Evolutionary conservation across 257 asterid species (phyloP).

Genomic region (Avicennia marina): DNA sequence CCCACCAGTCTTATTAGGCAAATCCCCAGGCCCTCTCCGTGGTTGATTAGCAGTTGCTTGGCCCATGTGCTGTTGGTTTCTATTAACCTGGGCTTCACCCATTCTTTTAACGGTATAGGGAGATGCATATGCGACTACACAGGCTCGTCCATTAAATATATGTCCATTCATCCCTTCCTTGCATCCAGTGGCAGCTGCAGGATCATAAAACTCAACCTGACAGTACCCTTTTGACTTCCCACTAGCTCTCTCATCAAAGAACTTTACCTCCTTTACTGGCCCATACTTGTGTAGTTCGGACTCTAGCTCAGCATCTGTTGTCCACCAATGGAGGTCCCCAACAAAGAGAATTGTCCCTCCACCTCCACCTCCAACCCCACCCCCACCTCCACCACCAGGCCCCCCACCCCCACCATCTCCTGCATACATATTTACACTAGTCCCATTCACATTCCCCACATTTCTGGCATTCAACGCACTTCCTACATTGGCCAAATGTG

Average conservation of each 20-base stretch:
- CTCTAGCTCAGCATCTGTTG: constrained; percentile 80
- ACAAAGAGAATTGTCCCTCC: constrained; percentile 60
- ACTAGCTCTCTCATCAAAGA: constrained; percentile 81
- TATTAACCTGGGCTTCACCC: constrained; percentile 75
- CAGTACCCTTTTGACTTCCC: constrained; percentile 88
- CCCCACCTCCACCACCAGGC: constrained; percentile 20
- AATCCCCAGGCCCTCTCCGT: constrained; percentile 57
- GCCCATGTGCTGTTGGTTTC: constrained; percentile 56
- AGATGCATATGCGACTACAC: constrained; percentile 81
- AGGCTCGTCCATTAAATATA: constrained; percentile 66
- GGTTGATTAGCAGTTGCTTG: constrained; percentile 44
- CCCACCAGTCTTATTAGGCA: constrained; percentile 40
- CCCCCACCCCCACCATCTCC: constrained; percentile 21
- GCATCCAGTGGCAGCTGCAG: constrained; percentile 62
- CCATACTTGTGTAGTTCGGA: constrained; percentile 64
- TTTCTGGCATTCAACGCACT: constrained; percentile 18
- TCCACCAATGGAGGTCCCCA: constrained; percentile 91
- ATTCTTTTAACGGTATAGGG: constrained; percentile 61
- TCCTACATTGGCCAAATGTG: constrained; percentile 17
- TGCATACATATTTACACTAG: constrained; percentile 24
- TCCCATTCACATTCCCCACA: constrained; percentile 27
- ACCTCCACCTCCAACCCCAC: constrained; percentile 31
- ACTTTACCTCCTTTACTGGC: constrained; percentile 66
- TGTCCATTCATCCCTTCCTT: constrained; percentile 81
- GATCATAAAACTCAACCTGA: constrained; percentile 73